Evolutionary conservation across 345 rosid genomes (phyloP), one percentile per base, ranked within the genome.

Genomic region (Eucalyptus leucophloia): DNA sequence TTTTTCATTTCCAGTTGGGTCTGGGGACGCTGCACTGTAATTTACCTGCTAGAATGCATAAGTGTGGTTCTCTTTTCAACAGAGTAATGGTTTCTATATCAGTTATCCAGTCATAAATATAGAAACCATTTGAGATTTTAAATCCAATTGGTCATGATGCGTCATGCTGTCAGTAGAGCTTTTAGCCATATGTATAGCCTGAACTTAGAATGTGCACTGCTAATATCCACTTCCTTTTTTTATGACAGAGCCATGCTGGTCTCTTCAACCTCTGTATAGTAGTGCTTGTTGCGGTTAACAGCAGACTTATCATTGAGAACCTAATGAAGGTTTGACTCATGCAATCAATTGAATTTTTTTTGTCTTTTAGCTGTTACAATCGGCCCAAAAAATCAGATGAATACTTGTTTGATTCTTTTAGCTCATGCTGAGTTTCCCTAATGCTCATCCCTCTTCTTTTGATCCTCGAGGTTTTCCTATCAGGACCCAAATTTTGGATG

Each of bases 281-380:
- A 77, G 99, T 98, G 91, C 99, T 98, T 89, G 91, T 98, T 89
- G 99, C 99, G 37, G 99, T 98, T 23, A 98, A 98, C 95, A 93
- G 99, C 95, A 92, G 99, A 92, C 99, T 98, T 89, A 98, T 97
- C 92, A 98, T 98, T 51, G 99, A 94, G 91, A 98, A 98, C 88
- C 80, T 98, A 53, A 97, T 97, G 99, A 98, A 95, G 99, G 99
- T 96, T 90, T 28, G 90, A 18, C 49, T 18, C n/a, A 49, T 44
- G 60, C 28, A 19, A 54, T 87, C 88, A 34, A 53, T 54, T 23
- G 50, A 51, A 13, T 87, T n/a, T 12, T 30, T 30, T 87, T 87
- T 87, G 83, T 40, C 83, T 77, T 77, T 77, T 77, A 77, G 15
- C 83, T 77, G 30, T 77, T 72, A 44, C 45, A 37, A 10, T 37